phyloP scores from a whole-genome alignment of 164 flowering plant genomes.

The Nymphaea thermarum region DNA sequence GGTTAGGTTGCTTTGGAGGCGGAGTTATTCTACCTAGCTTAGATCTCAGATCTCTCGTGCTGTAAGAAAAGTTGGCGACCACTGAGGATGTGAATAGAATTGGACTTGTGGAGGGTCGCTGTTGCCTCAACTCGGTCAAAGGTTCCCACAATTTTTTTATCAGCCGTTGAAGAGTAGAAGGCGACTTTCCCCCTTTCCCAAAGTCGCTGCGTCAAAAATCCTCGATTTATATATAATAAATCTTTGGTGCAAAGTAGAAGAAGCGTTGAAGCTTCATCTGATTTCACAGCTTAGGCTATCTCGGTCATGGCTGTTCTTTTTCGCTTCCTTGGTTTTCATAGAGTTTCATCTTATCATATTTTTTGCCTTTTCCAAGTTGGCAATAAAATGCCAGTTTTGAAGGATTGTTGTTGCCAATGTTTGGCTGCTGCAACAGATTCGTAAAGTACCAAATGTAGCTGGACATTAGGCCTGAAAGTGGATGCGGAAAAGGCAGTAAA shows the following conservation, averaged over 20 bases:
- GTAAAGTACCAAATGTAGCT: too few species aligned
- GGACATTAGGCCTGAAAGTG: too few species aligned
- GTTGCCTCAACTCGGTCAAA: background rate
- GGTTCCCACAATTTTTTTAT: background rate
- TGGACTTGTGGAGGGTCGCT: background rate
- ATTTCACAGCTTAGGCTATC: background rate
- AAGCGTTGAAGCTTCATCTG: background rate
- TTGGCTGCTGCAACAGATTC: too few species aligned
- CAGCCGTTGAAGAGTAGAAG: background rate
- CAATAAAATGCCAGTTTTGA: too few species aligned
- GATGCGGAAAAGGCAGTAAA: too few species aligned
- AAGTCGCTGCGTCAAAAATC: background rate
- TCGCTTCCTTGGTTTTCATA: background rate
- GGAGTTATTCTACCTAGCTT: too few species aligned
- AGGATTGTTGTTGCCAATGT: too few species aligned
- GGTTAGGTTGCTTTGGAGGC: background rate
- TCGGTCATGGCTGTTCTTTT: background rate
- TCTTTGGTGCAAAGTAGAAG: background rate
- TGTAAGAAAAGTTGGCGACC: background rate
- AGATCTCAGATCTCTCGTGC: too few species aligned
- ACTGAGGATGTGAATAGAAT: background rate
- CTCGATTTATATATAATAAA: background rate
- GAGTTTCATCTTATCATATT: background rate
- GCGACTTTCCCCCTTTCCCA: background rate
- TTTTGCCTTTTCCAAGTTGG: background rate